Evolutionary conservation across 805 yeast genomes (phyloP).

Genomic region (Candida silvicultrix): DNA sequence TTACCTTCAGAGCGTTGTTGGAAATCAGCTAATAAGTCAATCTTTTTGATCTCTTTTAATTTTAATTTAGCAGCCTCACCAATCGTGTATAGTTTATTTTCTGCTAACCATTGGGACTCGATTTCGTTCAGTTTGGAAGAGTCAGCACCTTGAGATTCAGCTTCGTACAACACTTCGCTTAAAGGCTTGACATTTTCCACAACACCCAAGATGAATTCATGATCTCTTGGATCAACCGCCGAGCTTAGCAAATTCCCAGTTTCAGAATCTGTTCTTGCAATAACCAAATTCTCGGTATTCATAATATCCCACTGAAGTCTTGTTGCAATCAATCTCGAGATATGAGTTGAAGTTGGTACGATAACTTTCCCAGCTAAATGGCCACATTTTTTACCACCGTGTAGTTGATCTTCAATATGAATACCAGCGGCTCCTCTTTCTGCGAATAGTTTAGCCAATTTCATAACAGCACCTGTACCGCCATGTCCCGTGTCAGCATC

Average conservation of each 20-base stretch:
- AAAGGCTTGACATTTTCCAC: conserved; percentile 32
- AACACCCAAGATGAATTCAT: conserved; percentile 47
- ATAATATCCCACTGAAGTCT: conserved; percentile 61
- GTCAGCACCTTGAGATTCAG: conserved; percentile 33
- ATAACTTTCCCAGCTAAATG: conserved; percentile 56
- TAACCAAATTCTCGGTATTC: conserved; percentile 50
- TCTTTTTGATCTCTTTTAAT: conserved; percentile 18
- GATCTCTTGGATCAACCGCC: conserved; percentile 50
- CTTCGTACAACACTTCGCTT: conserved; percentile 36
- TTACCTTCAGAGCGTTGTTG: conserved; percentile 9
- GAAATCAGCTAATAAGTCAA: conserved; percentile 20
- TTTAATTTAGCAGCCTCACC: conserved; percentile 40
- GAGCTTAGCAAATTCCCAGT: conserved; percentile 45
- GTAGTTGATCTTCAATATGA: conserved; percentile 58
- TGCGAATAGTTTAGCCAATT: conserved; percentile 58
- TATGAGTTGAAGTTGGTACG: conserved; percentile 53
- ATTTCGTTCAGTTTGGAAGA: conserved; percentile 28
- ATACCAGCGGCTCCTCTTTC: conserved; percentile 64
- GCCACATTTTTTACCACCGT: conserved; percentile 63
- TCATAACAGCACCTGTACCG: conserved; percentile 56
- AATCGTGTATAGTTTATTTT: conserved; percentile 37
- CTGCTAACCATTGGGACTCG: conserved; percentile 42
- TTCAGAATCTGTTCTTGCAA: conserved; percentile 58
- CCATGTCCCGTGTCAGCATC: conserved; percentile 69
- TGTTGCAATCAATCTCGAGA: conserved; percentile 48